Conservation (phyloP, 2,329 filamentous ascomycete genomes). For the Hymenoscyphus linearis region DNA sequence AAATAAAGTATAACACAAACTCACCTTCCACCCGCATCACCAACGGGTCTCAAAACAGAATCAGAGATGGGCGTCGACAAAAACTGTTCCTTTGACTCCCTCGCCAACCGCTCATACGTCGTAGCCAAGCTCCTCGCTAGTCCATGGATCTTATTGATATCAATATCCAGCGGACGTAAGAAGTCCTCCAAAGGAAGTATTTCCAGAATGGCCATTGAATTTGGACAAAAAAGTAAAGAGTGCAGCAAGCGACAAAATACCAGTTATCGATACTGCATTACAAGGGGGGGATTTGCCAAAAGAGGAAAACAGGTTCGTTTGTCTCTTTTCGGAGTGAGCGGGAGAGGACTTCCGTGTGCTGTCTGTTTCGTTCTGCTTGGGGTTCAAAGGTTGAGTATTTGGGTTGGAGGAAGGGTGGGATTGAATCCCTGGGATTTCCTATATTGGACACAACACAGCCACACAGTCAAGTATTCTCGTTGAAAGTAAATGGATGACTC, state of each 20-base stretch:
- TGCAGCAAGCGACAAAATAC: background rate
- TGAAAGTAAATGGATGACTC: background rate
- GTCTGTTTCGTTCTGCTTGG: background rate
- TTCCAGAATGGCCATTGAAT: background rate
- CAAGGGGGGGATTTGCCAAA: background rate
- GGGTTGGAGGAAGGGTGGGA: background rate
- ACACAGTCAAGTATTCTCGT: too few species aligned
- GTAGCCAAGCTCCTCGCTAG: constrained; percentile 44
- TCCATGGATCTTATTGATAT: constrained; percentile 40
- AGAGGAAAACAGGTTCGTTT: background rate
- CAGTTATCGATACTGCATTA: background rate
- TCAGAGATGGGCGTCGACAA: constrained; percentile 57
- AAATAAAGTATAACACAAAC: constrained; percentile 7
- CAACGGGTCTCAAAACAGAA: constrained; percentile 47
- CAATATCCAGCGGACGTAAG: constrained; percentile 45
- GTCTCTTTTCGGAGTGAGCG: constrained; percentile 13
- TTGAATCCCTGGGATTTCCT: background rate
- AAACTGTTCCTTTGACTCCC: constrained; percentile 50
- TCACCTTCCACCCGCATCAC: constrained; percentile 45
- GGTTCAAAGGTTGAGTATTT: background rate
- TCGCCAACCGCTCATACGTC: constrained; percentile 46
- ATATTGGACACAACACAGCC: background rate
- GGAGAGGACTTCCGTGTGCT: background rate
- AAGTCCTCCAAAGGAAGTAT: constrained; percentile 36
- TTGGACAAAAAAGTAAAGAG: background rate